Evolutionary conservation across 1,139 yeast genomes (phyloP).

Genomic region (Waltiozyma sp.): DNA sequence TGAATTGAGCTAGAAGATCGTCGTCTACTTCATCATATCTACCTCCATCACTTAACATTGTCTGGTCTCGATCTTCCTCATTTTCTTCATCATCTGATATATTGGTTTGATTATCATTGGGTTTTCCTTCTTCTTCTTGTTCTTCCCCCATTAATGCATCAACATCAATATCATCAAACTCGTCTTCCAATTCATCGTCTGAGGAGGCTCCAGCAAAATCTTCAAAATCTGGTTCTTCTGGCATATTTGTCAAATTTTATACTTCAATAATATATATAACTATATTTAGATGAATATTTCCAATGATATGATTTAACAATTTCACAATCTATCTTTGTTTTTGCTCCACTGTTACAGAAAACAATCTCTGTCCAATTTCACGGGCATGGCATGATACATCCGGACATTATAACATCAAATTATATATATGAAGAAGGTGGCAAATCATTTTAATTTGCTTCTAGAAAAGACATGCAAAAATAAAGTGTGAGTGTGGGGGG

Average conservation of each 20-base stretch:
- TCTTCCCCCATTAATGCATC: constrained; percentile 13
- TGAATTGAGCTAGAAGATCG: constrained; percentile 24
- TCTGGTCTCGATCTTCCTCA: constrained; percentile 13
- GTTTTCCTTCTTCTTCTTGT: constrained; percentile 2
- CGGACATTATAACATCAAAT: not conserved
- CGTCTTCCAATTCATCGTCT: not conserved
- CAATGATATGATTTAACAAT: too few species aligned
- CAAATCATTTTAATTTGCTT: too few species aligned
- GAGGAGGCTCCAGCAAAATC: not conserved
- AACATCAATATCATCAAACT: constrained; percentile 15
- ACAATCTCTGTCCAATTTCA: not conserved
- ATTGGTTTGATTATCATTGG: not conserved
- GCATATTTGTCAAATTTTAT: not conserved
- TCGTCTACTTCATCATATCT: constrained; percentile 8
- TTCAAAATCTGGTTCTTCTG: not conserved
- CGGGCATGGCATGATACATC: not conserved
- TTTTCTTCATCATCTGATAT: constrained; percentile 6
- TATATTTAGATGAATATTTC: too few species aligned
- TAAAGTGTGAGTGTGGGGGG: too few species aligned
- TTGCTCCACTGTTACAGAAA: too few species aligned
- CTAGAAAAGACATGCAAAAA: too few species aligned
- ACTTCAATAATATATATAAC: too few species aligned
- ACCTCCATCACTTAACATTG: constrained; percentile 2
- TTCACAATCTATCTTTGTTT: too few species aligned
- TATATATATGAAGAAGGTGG: not conserved